Conservation (phyloP, 208 protist genomes). For the Leishmania mexicana region DNA sequence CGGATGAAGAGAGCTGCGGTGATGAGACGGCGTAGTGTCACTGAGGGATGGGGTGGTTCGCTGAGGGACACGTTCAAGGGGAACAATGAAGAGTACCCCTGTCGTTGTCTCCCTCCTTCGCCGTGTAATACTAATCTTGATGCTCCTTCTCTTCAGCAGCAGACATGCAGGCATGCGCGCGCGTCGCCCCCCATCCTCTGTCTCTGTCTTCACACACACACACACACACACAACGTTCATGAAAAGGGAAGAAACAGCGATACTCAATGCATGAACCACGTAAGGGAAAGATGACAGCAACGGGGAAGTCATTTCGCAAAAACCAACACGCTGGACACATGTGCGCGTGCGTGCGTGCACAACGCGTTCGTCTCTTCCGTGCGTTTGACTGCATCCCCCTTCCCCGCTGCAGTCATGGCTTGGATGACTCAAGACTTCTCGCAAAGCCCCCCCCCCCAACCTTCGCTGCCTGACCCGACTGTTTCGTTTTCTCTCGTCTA, state of each 20-base stretch:
- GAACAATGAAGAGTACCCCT: neutral
- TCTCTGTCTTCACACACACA: neutral
- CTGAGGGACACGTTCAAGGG: neutral
- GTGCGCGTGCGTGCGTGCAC: neutral
- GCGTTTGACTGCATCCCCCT: neutral
- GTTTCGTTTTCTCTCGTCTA: neutral
- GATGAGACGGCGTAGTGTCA: neutral
- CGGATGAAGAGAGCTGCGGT: slow-evolving; percentile 1
- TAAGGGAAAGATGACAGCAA: too few relatives aligned
- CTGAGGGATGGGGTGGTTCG: too few relatives aligned
- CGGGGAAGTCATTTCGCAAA: too few relatives aligned
- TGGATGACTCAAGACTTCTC: neutral
- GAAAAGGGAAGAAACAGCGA: neutral
- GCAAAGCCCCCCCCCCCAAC: neutral
- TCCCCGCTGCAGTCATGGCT: neutral
- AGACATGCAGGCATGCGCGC: neutral
- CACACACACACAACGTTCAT: neutral
- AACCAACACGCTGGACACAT: too few relatives aligned
- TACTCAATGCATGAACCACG: neutral
- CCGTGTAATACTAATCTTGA: neutral
- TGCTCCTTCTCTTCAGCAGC: neutral
- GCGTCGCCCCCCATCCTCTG: neutral
- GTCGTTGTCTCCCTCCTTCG: neutral
- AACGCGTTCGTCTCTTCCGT: neutral
- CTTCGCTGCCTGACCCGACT: neutral